These are phyloP conservation scores for Penicillium sp. DNA, from an alignment of 2,329 filamentous ascomycete genomes.

Conservation along the genomic window DNA sequence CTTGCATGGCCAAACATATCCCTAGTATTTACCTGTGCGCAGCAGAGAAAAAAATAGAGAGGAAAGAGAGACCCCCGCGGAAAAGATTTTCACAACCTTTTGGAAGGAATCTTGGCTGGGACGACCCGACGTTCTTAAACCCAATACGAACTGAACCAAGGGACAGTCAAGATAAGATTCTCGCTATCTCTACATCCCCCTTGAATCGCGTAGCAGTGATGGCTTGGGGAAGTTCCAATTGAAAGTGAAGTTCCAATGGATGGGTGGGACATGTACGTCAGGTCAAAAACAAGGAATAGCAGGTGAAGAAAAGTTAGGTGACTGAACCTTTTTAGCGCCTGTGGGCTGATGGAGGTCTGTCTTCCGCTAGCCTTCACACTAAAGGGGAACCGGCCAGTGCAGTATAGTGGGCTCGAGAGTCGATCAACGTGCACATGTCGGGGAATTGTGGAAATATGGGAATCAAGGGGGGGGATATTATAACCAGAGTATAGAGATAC, in stretches of 20 bases:
- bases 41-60: not conserved
- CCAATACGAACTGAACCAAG: not conserved
- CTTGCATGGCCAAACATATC: slow-evolving; percentile 12
- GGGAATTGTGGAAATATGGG: slow-evolving; percentile 5
- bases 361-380: slow-evolving; percentile 1
- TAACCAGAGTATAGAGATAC: not conserved
- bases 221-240: too few relatives aligned
- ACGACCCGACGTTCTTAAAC: not conserved
- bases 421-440: slow-evolving; percentile 17
- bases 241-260: not conserved
- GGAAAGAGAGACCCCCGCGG: not conserved
- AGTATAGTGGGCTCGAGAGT: slow-evolving; percentile 5
- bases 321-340: slow-evolving; percentile 5
- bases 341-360: slow-evolving; percentile 6
- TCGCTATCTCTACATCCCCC: not conserved
- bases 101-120: not conserved
- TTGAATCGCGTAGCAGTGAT: too few relatives aligned
- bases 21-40: slow-evolving; percentile 10
- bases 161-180: not conserved
- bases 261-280: slow-evolving; percentile 24
- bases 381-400: not conserved
- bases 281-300: slow-evolving; percentile 24
- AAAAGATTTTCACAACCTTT: too few relatives aligned
- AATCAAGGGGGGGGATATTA: not conserved
- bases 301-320: slow-evolving; percentile 11